Evolutionary conservation across 441 rosid species (phyloP).

Genomic region (Croton laevigatus): DNA sequence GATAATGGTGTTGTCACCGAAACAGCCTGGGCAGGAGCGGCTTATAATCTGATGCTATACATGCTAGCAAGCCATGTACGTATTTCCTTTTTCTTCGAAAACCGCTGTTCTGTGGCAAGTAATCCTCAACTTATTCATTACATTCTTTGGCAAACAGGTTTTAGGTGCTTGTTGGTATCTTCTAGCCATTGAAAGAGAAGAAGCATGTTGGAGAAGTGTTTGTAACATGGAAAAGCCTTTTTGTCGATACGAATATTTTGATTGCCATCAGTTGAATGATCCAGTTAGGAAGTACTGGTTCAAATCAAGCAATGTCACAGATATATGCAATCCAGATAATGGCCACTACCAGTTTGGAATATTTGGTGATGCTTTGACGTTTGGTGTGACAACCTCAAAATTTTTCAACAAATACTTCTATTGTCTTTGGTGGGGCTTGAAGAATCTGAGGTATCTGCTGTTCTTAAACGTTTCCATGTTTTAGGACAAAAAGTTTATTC

Average conservation of each 20-base stretch:
- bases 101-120: background rate
- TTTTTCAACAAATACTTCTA: slow-evolving; percentile 83
- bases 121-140: background rate
- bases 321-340: slow-evolving; percentile 42
- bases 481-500: background rate
- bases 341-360: slow-evolving; percentile 64
- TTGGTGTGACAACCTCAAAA: slow-evolving; percentile 46
- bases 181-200: slow-evolving; percentile 75
- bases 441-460: slow-evolving; percentile 58
- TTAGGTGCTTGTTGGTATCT: slow-evolving; percentile 96
- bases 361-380: slow-evolving; percentile 62
- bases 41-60: slow-evolving; percentile 75
- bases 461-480: background rate
- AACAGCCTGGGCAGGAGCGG: slow-evolving; percentile 93
- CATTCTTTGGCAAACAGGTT: slow-evolving; percentile 42
- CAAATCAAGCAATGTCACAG: slow-evolving; percentile 55
- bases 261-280: slow-evolving; percentile 43
- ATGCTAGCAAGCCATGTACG: slow-evolving; percentile 97
- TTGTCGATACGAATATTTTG: slow-evolving; percentile 59
- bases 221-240: slow-evolving; percentile 47
- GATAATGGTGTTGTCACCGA: slow-evolving; percentile 78
- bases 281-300: slow-evolving; percentile 57
- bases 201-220: slow-evolving; percentile 73
- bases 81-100: background rate
- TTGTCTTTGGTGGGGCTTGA: slow-evolving; percentile 97